Evolutionary conservation across 371 early-diverging fungal species (phyloP).

Genomic region (Actinomucor elegans): DNA sequence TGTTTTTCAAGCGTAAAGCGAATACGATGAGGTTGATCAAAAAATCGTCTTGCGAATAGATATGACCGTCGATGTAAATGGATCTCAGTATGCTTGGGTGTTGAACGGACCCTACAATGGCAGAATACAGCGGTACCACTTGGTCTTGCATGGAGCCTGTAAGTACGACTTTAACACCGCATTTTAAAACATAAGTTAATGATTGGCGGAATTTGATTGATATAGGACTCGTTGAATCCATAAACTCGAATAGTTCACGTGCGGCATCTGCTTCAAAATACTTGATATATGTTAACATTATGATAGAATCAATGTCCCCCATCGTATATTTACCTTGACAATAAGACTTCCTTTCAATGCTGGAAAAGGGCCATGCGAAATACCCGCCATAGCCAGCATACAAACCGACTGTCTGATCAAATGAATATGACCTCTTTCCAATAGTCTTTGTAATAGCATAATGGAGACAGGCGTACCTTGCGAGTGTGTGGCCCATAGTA

Average conservation of each 20-base stretch:
- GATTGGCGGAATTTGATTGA: conserved; percentile 74
- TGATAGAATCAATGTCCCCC: background rate
- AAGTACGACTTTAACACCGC: conserved; percentile 72
- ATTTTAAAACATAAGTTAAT: conserved; percentile 60
- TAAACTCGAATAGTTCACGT: conserved; percentile 91
- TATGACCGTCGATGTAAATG: conserved; percentile 82
- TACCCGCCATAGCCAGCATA: conserved; percentile 92
- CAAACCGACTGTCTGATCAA: conserved; percentile 68
- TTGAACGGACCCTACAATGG: conserved; percentile 79
- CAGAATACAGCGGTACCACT: conserved; percentile 96
- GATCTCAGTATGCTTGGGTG: conserved; percentile 92
- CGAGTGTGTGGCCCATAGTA: conserved; percentile 89
- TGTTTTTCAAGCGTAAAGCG: conserved; percentile 81
- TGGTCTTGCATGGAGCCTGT: conserved; percentile 90
- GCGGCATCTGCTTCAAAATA: conserved; percentile 92
- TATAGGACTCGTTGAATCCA: conserved; percentile 72
- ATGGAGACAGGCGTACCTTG: conserved; percentile 93
- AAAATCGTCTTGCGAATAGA: conserved; percentile 81
- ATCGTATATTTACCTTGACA: conserved; percentile 58
- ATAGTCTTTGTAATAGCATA: conserved; percentile 73
- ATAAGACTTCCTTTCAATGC: conserved; percentile 78
- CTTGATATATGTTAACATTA: conserved; percentile 24
- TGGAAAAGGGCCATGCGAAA: conserved; percentile 91
- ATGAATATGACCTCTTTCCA: conserved; percentile 73
- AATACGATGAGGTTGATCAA: conserved; percentile 83